These are phyloP conservation scores for Ceratocystis huliohia DNA, from an alignment of 2,329 filamentous ascomycete species.

Conservation along the genomic window DNA sequence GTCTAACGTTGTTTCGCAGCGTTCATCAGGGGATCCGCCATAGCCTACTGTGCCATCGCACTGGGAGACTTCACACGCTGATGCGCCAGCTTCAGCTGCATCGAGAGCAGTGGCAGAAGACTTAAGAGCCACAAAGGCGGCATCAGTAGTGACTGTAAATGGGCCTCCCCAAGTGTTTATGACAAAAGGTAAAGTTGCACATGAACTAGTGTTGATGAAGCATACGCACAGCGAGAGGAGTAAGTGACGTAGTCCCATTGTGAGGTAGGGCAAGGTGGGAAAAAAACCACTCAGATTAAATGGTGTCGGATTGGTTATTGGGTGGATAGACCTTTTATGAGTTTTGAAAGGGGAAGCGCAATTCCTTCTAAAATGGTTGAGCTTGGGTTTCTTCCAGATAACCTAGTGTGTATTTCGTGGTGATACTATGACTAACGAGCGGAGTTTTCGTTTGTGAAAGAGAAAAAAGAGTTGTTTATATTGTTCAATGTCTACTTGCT, in stretches of 20 bases:
- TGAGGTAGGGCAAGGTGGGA: too few relatives aligned
- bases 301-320: too few relatives aligned
- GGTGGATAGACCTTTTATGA: too few relatives aligned
- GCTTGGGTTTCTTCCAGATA: too few relatives aligned
- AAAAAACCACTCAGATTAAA: too few relatives aligned
- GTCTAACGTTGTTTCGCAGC: constrained; percentile 46
- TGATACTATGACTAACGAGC: too few relatives aligned
- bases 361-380: too few relatives aligned
- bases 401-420: too few relatives aligned
- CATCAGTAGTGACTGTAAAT: constrained; percentile 40
- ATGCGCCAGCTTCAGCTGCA: constrained; percentile 40
- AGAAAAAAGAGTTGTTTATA: too few relatives aligned
- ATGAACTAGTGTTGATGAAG: neutral
- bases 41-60: constrained; percentile 44
- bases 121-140: constrained; percentile 34
- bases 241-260: neutral
- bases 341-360: too few relatives aligned
- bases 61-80: constrained; percentile 39
- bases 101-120: constrained; percentile 33
- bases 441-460: too few relatives aligned
- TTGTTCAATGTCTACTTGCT: too few relatives aligned
- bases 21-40: constrained; percentile 43
- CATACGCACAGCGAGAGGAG: neutral
- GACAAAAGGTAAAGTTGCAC: constrained; percentile 32
- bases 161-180: constrained; percentile 44